Percentiles rank a stretch among this genome's conserved stretches.
phyloP scores from a whole-genome alignment of 768 basidiomycete species.

The Astraeus odoratus region DNA sequence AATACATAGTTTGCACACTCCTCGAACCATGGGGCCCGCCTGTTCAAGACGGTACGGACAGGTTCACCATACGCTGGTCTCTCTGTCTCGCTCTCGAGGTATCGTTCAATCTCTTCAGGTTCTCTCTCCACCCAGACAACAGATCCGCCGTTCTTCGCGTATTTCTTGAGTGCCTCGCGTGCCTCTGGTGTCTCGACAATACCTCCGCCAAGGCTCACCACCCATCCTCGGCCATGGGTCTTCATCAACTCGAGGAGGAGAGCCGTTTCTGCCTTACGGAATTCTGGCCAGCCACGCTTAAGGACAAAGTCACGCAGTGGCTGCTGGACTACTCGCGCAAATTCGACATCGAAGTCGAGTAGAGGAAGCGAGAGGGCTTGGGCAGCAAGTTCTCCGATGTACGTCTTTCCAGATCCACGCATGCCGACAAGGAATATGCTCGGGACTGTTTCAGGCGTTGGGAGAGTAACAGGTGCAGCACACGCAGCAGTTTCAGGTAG shows the following conservation, averaged over 20 bases:
- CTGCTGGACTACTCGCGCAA: slow-evolving; percentile 55
- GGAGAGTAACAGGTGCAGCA: slow-evolving; percentile 36
- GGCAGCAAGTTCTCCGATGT: slow-evolving; percentile 76
- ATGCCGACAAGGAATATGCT: slow-evolving; percentile 85
- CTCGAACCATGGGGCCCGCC: slow-evolving; percentile 81
- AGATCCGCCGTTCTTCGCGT: slow-evolving; percentile 51
- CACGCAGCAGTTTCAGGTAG: slow-evolving; percentile 33
- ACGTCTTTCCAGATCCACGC: slow-evolving; percentile 95
- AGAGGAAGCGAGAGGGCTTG: slow-evolving; percentile 62
- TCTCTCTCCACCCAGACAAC: slow-evolving; percentile 85
- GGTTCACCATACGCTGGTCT: slow-evolving; percentile 89
- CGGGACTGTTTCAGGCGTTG: slow-evolving; percentile 31
- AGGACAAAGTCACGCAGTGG: slow-evolving; percentile 72
- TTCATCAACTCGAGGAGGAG: slow-evolving; percentile 63
- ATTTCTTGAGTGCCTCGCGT: slow-evolving; percentile 63
- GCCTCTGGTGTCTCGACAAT: slow-evolving; percentile 83
- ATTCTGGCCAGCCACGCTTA: slow-evolving; percentile 82
- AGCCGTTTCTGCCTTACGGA: slow-evolving; percentile 73
- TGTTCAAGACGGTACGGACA: slow-evolving; percentile 72
- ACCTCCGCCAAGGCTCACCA: slow-evolving; percentile 91
- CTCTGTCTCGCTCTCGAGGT: slow-evolving; percentile 66
- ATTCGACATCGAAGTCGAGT: slow-evolving; percentile 81
- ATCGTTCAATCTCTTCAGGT: slow-evolving; percentile 72
- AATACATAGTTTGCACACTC: slow-evolving; percentile 82
- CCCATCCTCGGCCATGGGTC: slow-evolving; percentile 47